Conservation (phyloP, 345 rosid genomes). For the Microcos paniculata region DNA sequence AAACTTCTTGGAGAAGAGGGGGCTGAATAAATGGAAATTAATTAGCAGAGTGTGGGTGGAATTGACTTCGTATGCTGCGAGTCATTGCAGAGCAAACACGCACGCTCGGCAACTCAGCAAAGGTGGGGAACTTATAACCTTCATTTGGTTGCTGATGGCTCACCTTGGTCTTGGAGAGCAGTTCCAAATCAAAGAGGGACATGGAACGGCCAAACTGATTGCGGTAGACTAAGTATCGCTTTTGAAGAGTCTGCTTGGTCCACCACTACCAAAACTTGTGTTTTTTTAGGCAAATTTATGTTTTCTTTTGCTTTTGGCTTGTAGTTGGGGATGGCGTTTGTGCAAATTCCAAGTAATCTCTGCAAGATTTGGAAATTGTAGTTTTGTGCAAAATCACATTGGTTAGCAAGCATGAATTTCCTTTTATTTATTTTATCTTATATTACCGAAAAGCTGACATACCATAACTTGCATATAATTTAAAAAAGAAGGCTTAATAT, state of each 20-base stretch:
- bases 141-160: slow-evolving; percentile 75
- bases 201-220: slow-evolving; percentile 54
- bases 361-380: background rate
- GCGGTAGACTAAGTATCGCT: slow-evolving; percentile 31
- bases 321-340: background rate
- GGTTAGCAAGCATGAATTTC: too few species aligned
- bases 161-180: slow-evolving; percentile 63
- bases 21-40: slow-evolving; percentile 44
- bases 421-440: too few species aligned
- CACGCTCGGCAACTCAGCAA: slow-evolving; percentile 61
- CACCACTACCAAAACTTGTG: background rate
- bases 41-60: slow-evolving; percentile 67
- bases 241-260: background rate
- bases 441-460: too few species aligned
- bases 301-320: background rate
- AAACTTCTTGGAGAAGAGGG: slow-evolving; percentile 10
- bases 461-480: too few species aligned
- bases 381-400: background rate
- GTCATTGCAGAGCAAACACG: slow-evolving; percentile 47
- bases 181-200: slow-evolving; percentile 56
- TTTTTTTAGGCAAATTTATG: background rate
- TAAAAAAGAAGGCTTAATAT: too few species aligned
- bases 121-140: slow-evolving; percentile 65
- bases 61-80: slow-evolving; percentile 50
- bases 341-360: background rate